Percentiles rank a stretch among this genome's conserved stretches.
Conservation (phyloP, 2,329 filamentous ascomycete genomes). For the Colletotrichum lupini region DNA sequence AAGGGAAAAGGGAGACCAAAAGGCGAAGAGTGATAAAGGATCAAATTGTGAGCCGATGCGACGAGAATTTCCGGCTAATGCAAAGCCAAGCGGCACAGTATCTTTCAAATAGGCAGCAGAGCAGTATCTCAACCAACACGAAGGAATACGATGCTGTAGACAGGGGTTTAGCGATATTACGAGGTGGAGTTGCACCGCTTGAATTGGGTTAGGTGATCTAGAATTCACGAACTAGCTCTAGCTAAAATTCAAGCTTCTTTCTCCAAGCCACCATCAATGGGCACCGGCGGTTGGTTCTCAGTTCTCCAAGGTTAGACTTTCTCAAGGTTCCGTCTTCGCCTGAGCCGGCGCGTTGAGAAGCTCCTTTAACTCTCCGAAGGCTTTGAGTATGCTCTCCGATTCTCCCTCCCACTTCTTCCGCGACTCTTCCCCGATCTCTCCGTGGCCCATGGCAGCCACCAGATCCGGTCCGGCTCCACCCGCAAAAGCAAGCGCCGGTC, state of each 20-base stretch:
- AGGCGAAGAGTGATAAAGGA: background rate
- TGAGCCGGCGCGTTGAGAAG: conserved; percentile 34
- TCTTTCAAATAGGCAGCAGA: conserved; percentile 9
- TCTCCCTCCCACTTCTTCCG: conserved; percentile 39
- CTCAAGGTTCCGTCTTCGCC: background rate
- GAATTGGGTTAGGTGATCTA: background rate
- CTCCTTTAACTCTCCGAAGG: conserved; percentile 41
- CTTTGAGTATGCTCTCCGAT: conserved; percentile 36
- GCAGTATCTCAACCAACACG: background rate
- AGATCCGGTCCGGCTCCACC: conserved; percentile 37
- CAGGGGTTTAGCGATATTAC: conserved; percentile 25
- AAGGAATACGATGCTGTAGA: background rate
- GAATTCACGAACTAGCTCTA: background rate
- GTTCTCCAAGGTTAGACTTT: background rate
- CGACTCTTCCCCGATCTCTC: conserved; percentile 39
- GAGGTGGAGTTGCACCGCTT: background rate
- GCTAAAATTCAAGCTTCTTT: conserved; percentile 3
- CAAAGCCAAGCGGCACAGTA: conserved; percentile 15
- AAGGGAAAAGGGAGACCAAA: background rate
- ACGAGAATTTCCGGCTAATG: background rate
- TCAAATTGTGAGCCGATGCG: background rate
- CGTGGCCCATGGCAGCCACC: conserved; percentile 37
- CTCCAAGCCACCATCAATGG: no score
- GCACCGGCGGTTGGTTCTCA: background rate
- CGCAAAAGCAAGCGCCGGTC: conserved; percentile 44